Conservation (phyloP, 805 yeast genomes). For the Barnettozyma californica region DNA sequence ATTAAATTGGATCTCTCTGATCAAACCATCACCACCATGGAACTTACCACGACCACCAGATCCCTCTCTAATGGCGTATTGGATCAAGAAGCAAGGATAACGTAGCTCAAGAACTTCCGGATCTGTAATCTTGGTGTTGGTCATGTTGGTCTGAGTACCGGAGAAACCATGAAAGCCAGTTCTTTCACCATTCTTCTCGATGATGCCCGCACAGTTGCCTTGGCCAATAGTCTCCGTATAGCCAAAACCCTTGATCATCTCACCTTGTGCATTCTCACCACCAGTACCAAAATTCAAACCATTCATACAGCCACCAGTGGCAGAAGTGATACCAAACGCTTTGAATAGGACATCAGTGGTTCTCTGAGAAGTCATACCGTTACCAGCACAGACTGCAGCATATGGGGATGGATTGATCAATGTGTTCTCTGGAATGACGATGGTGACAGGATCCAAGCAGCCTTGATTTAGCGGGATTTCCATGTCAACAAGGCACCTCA, state of each 20-base stretch:
- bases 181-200: constrained; percentile 68
- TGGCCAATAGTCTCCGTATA: constrained; percentile 53
- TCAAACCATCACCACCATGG: constrained; percentile 47
- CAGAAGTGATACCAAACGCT: constrained; percentile 52
- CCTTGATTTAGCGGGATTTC: constrained; percentile 57
- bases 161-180: constrained; percentile 46
- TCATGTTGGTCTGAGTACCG: constrained; percentile 50
- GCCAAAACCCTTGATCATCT: constrained; percentile 45
- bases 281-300: constrained; percentile 53
- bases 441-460: constrained; percentile 41
- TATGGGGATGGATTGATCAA: constrained; percentile 36
- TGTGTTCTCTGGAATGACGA: constrained; percentile 32
- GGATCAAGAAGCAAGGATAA: constrained; percentile 44
- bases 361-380: constrained; percentile 54
- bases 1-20: constrained; percentile 43
- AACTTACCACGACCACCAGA: constrained; percentile 46
- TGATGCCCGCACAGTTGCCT: constrained; percentile 48
- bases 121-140: constrained; percentile 51
- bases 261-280: constrained; percentile 32
- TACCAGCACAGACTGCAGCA: constrained; percentile 44
- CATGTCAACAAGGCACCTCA: constrained; percentile 44
- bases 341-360: constrained; percentile 48
- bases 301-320: constrained; percentile 55
- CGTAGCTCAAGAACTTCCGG: constrained; percentile 49
- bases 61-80: constrained; percentile 38